Percentiles rank a stretch among this genome's conserved stretches.
Evolutionary conservation across 73 alveolate genomes (phyloP).

Genomic region (Paramecium biaurelia): DNA sequence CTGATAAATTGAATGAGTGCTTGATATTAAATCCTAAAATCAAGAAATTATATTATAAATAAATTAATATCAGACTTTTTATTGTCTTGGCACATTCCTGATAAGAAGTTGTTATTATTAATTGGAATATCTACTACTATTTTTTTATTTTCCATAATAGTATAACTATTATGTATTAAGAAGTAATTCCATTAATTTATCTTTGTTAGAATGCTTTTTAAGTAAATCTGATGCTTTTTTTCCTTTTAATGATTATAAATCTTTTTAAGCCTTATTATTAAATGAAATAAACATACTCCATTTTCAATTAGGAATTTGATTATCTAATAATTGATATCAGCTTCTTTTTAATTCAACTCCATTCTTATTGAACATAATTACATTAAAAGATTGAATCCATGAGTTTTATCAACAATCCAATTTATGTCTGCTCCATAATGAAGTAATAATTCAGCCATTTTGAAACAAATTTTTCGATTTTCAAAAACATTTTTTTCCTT

Average conservation of each 20-base stretch:
- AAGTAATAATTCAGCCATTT: conserved; percentile 79
- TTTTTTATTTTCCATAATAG: conserved; percentile 48
- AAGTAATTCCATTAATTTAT: conserved; percentile 42
- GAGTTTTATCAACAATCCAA: conserved; percentile 64
- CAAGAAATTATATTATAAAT: neutral
- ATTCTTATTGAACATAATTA: conserved; percentile 72
- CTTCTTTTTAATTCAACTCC: conserved; percentile 63
- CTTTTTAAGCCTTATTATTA: conserved; percentile 37
- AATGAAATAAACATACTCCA: conserved; percentile 56
- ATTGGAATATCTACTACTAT: neutral
- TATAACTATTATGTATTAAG: neutral
- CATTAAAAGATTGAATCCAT: conserved; percentile 79
- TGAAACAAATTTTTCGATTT: conserved; percentile 79
- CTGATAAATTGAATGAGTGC: neutral
- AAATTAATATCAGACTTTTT: neutral
- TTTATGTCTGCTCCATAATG: conserved; percentile 81
- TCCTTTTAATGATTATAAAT: conserved; percentile 52
- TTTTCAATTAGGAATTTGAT: conserved; percentile 72
- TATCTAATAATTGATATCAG: conserved; percentile 72
- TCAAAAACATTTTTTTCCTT: conserved; percentile 72
- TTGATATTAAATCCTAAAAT: neutral
- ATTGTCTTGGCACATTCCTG: neutral
- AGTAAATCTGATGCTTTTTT: conserved; percentile 42
- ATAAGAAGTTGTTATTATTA: neutral
- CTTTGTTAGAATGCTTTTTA: conserved; percentile 51